A percentile compares a stretch with the other conserved stretches of the same genome.
Conservation (phyloP, 768 basidiomycete genomes). For the Hygrophoropsis aurantiaca region DNA sequence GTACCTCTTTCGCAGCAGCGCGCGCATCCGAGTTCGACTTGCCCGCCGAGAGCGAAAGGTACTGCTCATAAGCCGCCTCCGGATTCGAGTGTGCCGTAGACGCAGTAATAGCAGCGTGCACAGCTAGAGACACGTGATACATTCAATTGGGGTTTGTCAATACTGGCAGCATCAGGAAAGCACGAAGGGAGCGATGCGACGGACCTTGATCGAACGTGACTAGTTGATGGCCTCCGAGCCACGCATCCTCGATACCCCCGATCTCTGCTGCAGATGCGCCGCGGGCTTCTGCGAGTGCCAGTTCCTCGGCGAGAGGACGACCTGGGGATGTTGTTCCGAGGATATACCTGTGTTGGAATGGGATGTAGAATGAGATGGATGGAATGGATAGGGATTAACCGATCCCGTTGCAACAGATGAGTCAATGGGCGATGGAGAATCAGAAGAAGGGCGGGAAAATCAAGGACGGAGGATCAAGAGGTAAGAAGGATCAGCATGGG, state of each 20-base stretch:
- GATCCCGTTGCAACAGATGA: too few relatives aligned
- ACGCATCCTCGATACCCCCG: slow-evolving; percentile 71
- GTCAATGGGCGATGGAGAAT: too few relatives aligned
- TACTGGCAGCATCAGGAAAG: too few relatives aligned
- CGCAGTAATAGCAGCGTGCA: slow-evolving; percentile 15
- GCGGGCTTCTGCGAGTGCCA: slow-evolving; percentile 63
- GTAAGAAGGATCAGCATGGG: too few relatives aligned
- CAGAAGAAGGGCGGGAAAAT: too few relatives aligned
- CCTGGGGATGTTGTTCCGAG: slow-evolving; percentile 55
- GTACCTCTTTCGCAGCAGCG: slow-evolving; percentile 67
- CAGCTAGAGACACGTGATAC: too few relatives aligned
- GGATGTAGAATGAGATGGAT: too few relatives aligned
- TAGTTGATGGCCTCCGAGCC: slow-evolving; percentile 67
- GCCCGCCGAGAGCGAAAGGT: slow-evolving; percentile 54
- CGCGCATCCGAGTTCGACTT: slow-evolving; percentile 76
- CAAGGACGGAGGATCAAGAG: too few relatives aligned
- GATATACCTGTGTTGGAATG: slow-evolving; percentile 48
- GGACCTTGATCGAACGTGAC: slow-evolving; percentile 85
- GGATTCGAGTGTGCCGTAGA: slow-evolving; percentile 16
- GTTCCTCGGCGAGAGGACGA: slow-evolving; percentile 62
- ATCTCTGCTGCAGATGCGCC: slow-evolving; percentile 69
- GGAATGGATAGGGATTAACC: too few relatives aligned
- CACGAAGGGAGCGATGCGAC: too few relatives aligned
- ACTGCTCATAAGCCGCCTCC: slow-evolving; percentile 53
- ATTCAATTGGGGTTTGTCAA: too few relatives aligned